Evolutionary conservation across 768 basidiomycete species (phyloP), one percentile per base, ranked within the genome.

Genomic region (Hygrocybe punicea): DNA sequence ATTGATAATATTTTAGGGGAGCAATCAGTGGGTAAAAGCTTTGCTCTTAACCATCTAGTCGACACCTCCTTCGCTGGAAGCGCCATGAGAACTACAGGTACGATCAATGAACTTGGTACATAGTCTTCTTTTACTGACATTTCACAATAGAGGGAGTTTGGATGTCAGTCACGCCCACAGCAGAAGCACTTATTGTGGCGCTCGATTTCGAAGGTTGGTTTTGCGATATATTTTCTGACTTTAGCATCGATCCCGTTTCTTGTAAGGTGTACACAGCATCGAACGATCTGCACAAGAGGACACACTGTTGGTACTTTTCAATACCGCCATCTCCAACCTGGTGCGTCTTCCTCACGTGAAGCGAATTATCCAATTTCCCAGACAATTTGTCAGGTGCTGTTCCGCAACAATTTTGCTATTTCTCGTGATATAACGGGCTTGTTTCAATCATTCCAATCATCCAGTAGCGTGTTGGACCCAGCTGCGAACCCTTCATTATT

Each of bases 51-150:
- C 49, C 85, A 86, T 59, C 71, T 86, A 5, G 77, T 76, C 1
- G 84, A 86, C 60, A 83, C 84, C 0, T 85, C 85, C 0, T 86
- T 86, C 61, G 83, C 83, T 8, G 84, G 85, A 1, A 81, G 78
- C 9, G 84, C 84, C 0, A 84, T 85, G 82, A 71, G 82, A 16
- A 84, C 83, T 9, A 85, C 81, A 62, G 51, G 51, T 52, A 19
- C 10, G 51, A 11, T 29, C 6, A 16, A 9, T 3, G 19, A n/a
- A 21, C 13, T 19, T n/a, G 7, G 25, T 21, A 2, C 7, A 35
- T 14, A 14, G 6, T 14, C 13, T 35, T 10, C n/a, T 16, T 23
- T 11, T 37, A 23, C 11, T 16, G n/a, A n/a, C 3, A 13, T 39
- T 3, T 13, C 34, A 4, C 9, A 21, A 13, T 14, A 63, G 82